These are phyloP conservation scores for Polygonum maritimum DNA, from an alignment of 148 eudicot species.

Conservation along the genomic window DNA sequence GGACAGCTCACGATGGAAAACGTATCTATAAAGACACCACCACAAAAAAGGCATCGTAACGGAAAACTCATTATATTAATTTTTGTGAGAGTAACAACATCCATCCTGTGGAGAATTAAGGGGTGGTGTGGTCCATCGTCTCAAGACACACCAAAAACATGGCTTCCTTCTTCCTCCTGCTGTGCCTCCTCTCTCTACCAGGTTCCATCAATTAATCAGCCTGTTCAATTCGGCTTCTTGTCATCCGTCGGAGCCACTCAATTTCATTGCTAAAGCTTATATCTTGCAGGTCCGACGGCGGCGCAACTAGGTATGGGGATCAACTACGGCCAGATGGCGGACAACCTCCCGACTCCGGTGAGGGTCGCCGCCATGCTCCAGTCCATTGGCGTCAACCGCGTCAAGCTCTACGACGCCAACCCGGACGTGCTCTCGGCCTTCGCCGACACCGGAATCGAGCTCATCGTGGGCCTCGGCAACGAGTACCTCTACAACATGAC, in stretches of 20 bases:
- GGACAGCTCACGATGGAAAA: not conserved
- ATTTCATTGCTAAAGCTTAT: no score
- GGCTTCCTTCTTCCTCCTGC: no score
- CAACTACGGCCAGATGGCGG: slow-evolving; percentile 86
- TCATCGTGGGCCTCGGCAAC: slow-evolving; percentile 57
- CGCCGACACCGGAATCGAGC: slow-evolving; percentile 48
- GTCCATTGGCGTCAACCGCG: slow-evolving; percentile 50
- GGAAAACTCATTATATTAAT: not conserved
- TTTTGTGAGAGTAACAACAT: no score
- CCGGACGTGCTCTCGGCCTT: slow-evolving; percentile 66
- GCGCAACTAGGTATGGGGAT: slow-evolving; percentile 52
- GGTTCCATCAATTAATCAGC: no score
- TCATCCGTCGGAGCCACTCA: no score
- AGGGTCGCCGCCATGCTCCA: slow-evolving; percentile 40
- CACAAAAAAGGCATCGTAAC: not conserved
- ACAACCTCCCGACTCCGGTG: slow-evolving; percentile 64
- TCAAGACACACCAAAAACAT: no score
- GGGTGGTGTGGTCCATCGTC: no score
- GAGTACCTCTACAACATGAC: slow-evolving; percentile 44
- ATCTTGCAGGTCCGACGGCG: not conserved
- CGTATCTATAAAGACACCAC: no score
- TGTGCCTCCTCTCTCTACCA: no score
- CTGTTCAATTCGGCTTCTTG: no score
- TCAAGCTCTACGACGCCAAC: slow-evolving; percentile 79
- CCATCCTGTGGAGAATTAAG: no score